Percentiles rank a stretch among this genome's conserved stretches.
Conservation (phyloP, 208 protist species). For the Trypanosoma vivax region DNA sequence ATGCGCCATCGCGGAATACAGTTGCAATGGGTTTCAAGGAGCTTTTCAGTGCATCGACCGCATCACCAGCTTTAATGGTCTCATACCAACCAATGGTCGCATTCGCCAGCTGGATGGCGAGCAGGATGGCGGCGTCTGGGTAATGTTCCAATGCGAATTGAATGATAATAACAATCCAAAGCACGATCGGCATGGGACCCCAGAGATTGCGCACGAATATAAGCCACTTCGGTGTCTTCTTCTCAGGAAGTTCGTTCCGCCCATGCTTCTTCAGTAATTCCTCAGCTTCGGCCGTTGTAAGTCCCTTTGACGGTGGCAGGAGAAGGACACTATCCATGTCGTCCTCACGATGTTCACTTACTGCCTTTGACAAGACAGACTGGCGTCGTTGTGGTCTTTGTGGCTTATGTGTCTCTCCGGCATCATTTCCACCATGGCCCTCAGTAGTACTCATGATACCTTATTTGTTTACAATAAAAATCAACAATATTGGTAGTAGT, state of each 20-base stretch:
- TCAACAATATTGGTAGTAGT: too few relatives aligned
- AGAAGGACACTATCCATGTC: conserved; percentile 1
- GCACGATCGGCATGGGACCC: conserved; percentile 80
- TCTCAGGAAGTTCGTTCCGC: conserved; percentile 67
- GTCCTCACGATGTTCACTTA: conserved; percentile 51
- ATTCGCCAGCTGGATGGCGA: conserved; percentile 80
- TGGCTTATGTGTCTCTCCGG: conserved; percentile 27
- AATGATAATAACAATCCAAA: conserved; percentile 89
- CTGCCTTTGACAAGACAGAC: conserved; percentile 69
- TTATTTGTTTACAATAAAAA: neutral
- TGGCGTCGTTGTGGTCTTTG: conserved; percentile 60
- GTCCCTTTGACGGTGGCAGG: conserved; percentile 35
- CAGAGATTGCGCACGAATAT: conserved; percentile 77
- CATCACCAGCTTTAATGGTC: conserved; percentile 90
- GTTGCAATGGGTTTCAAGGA: conserved; percentile 78
- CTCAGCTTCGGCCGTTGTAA: conserved; percentile 56
- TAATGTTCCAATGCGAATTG: conserved; percentile 85
- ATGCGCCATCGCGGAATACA: conserved; percentile 77
- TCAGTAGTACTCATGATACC: neutral
- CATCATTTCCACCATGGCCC: neutral
- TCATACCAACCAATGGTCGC: conserved; percentile 88
- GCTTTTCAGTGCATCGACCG: conserved; percentile 87
- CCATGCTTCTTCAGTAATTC: conserved; percentile 63
- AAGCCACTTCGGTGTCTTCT: conserved; percentile 69
- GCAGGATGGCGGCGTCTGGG: conserved; percentile 78